phyloP scores from a whole-genome alignment of 2,329 filamentous ascomycete genomes.

The Diplodia intermedia region DNA sequence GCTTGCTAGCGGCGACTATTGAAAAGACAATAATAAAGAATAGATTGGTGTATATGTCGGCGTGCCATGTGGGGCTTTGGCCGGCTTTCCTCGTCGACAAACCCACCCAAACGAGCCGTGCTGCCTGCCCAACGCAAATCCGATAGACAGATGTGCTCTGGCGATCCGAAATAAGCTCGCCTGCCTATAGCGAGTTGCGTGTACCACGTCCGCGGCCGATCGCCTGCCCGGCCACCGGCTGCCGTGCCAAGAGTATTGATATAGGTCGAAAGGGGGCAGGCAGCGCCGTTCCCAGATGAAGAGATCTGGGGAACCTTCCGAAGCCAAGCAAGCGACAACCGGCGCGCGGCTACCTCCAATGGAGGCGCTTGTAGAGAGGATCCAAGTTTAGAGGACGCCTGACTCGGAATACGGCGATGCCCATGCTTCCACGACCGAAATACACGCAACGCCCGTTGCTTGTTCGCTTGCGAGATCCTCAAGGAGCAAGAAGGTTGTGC shows the following conservation, averaged over 20 bases:
- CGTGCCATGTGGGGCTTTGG: background rate
- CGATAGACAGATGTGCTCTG: slow-evolving; percentile 21
- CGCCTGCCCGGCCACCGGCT: background rate
- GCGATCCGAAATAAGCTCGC: slow-evolving; percentile 27
- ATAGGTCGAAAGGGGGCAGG: slow-evolving; percentile 24
- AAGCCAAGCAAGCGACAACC: background rate
- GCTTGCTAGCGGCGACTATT: background rate
- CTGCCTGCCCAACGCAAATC: slow-evolving; percentile 12
- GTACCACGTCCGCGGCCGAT: slow-evolving; percentile 7
- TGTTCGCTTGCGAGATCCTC: background rate
- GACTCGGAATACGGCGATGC: slow-evolving; percentile 2
- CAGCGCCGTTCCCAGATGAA: slow-evolving; percentile 24
- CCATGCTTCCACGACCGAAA: background rate
- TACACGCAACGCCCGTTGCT: background rate
- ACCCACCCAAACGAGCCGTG: background rate
- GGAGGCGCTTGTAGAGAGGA: background rate
- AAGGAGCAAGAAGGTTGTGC: background rate
- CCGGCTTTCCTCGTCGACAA: slow-evolving; percentile 11
- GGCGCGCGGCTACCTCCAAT: background rate
- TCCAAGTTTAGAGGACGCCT: background rate
- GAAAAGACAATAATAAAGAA: background rate
- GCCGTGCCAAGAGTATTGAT: slow-evolving; percentile 21
- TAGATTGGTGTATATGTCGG: background rate
- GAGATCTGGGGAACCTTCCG: slow-evolving; percentile 29
- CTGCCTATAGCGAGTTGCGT: slow-evolving; percentile 17